phyloP scores from a whole-genome alignment of 768 basidiomycete genomes.

The Glaciozyma antarctica region DNA sequence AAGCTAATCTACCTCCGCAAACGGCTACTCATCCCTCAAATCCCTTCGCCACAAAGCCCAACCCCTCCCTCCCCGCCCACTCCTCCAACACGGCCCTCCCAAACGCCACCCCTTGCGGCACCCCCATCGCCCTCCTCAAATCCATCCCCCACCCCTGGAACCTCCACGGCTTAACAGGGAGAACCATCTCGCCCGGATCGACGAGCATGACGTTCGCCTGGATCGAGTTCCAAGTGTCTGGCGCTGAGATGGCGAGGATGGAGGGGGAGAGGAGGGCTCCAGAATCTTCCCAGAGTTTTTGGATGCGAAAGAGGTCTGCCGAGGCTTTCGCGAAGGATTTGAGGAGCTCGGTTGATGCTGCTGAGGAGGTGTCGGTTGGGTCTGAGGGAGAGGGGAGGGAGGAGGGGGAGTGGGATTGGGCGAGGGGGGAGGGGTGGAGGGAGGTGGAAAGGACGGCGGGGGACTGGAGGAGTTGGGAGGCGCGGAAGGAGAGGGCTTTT shows the following conservation, averaged over 20 bases:
- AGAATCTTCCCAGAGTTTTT: slow-evolving; percentile 19
- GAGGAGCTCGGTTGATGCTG: slow-evolving; percentile 6
- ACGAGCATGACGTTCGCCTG: neutral
- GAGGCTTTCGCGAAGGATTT: slow-evolving; percentile 15
- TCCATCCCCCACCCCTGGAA: slow-evolving; percentile 12
- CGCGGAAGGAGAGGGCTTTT: slow-evolving; percentile 17
- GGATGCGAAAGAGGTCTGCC: slow-evolving; percentile 23
- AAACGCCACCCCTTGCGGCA: slow-evolving; percentile 16
- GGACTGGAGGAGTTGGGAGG: slow-evolving; percentile 6
- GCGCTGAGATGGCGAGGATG: neutral
- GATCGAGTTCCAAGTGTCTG: slow-evolving; percentile 1
- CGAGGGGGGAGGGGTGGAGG: neutral
- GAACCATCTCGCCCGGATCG: slow-evolving; percentile 1
- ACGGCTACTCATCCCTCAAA: too few relatives aligned
- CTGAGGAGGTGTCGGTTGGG: neutral
- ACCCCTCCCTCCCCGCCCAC: slow-evolving; percentile 4
- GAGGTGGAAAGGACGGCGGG: neutral
- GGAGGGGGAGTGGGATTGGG: neutral
- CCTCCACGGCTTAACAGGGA: slow-evolving; percentile 6
- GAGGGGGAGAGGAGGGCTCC: neutral
- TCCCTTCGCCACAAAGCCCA: slow-evolving; percentile 1
- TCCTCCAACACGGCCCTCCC: slow-evolving; percentile 11
- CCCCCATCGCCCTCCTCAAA: slow-evolving; percentile 8
- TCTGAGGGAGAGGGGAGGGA: neutral
- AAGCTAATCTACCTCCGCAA: too few relatives aligned